phyloP scores from a whole-genome alignment of 2,329 filamentous ascomycete species.

The Beauveria scarabaeidicola region DNA sequence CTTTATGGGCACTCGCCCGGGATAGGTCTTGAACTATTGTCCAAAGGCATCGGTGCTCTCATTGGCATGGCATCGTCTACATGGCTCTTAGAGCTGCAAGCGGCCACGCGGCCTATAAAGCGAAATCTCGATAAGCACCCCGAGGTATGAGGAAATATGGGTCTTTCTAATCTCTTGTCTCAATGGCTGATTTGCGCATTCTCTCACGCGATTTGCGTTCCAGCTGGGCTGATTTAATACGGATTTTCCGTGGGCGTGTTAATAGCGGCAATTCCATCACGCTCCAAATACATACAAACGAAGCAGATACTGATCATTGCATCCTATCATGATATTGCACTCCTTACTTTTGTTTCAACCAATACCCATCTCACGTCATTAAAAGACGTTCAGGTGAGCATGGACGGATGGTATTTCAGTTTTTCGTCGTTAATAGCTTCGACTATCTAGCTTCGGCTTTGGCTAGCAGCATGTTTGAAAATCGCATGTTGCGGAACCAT shows the following conservation, averaged over 20 bases:
- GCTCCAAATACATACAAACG: too few relatives aligned
- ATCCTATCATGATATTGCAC: background rate
- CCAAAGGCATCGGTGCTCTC: constrained; percentile 3
- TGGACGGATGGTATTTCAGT: background rate
- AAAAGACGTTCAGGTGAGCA: too few relatives aligned
- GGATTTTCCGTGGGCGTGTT: constrained; percentile 1
- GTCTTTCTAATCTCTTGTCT: background rate
- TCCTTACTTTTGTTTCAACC: constrained; percentile 1
- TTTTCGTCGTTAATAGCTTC: background rate
- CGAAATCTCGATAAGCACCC: too few relatives aligned
- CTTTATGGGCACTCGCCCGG: background rate
- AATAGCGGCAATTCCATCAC: too few relatives aligned
- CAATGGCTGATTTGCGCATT: constrained; percentile 2
- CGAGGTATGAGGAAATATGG: too few relatives aligned
- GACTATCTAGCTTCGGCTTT: background rate
- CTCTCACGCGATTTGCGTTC: background rate
- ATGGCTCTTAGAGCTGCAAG: background rate
- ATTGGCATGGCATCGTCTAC: background rate
- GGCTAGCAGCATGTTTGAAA: background rate
- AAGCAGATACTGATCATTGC: too few relatives aligned
- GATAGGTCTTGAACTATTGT: background rate
- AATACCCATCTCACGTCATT: background rate
- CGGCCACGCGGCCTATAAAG: too few relatives aligned
- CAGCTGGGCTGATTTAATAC: constrained; percentile 6
- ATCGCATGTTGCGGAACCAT: too few relatives aligned